Evolutionary conservation across 805 yeast genomes (phyloP).

Genomic region (Zygosaccharomyces lentus): DNA sequence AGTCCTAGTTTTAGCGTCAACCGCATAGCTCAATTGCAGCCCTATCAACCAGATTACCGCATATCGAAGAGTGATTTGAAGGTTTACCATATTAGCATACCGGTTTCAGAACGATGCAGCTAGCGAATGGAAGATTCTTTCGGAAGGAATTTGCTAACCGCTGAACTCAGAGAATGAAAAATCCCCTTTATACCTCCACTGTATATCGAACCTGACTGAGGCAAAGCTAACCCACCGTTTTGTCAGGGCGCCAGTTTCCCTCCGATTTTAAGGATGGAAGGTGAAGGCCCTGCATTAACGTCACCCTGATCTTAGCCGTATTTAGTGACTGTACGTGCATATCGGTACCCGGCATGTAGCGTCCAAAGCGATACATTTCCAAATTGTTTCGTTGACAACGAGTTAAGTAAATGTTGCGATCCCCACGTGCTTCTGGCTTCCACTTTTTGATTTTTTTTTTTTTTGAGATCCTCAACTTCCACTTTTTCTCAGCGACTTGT

Average conservation of each 20-base stretch:
- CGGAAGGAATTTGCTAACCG: background rate
- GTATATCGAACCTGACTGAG: too few species aligned
- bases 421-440: background rate
- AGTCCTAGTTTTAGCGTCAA: conserved; percentile 6
- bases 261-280: background rate
- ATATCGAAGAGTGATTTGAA: background rate
- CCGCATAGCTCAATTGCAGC: conserved; percentile 3
- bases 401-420: background rate
- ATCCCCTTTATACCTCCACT: too few species aligned
- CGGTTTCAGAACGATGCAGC: background rate
- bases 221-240: too few species aligned
- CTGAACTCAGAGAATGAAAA: too few species aligned
- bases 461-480: conserved; percentile 1
- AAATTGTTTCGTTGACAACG: background rate
- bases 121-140: background rate
- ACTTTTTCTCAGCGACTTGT: background rate
- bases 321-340: background rate
- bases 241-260: background rate
- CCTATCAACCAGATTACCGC: background rate
- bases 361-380: background rate
- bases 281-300: background rate
- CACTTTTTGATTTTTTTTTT: conserved; percentile 1
- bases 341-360: background rate
- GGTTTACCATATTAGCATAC: conserved; percentile 2
- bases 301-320: background rate